These are phyloP conservation scores for Tolypocladium nubicola DNA, from an alignment of 2,329 filamentous ascomycete genomes.

Conservation along the genomic window DNA sequence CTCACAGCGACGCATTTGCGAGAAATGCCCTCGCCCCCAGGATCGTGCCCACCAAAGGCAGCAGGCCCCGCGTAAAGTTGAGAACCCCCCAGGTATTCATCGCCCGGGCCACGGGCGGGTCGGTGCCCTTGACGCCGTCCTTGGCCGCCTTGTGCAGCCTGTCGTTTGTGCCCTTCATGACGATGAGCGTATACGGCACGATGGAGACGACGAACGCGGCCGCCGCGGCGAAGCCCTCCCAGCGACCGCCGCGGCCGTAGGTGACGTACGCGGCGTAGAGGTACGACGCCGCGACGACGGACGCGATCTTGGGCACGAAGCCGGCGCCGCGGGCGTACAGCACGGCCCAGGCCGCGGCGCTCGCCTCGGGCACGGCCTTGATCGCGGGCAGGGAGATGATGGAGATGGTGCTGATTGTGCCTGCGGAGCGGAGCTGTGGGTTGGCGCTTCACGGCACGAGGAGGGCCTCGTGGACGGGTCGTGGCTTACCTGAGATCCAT, in stretches of 20 bases:
- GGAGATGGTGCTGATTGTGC: constrained; percentile 24
- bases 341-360: constrained; percentile 24
- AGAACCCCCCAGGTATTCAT: constrained; percentile 13
- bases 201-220: constrained; percentile 23
- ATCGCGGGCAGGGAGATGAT: constrained; percentile 22
- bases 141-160: constrained; percentile 15
- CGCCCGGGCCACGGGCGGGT: constrained; percentile 8
- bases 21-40: constrained; percentile 12
- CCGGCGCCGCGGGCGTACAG: constrained; percentile 25
- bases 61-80: constrained; percentile 18
- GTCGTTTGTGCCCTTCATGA: constrained; percentile 26
- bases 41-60: constrained; percentile 19
- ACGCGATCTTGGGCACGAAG: constrained; percentile 25
- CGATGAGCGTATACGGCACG: constrained; percentile 26
- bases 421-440: constrained; percentile 10
- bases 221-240: constrained; percentile 22
- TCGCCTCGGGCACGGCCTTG: constrained; percentile 15
- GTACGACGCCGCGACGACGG: constrained; percentile 20
- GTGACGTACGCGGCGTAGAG: constrained; percentile 24
- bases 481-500: constrained; percentile 22
- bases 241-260: constrained; percentile 13
- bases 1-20: constrained; percentile 5
- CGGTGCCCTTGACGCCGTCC: constrained; percentile 7
- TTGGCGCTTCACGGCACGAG: neutral
- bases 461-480: neutral